phyloP scores from a whole-genome alignment of 257 asterid species.

The Solanum paucissectum region DNA sequence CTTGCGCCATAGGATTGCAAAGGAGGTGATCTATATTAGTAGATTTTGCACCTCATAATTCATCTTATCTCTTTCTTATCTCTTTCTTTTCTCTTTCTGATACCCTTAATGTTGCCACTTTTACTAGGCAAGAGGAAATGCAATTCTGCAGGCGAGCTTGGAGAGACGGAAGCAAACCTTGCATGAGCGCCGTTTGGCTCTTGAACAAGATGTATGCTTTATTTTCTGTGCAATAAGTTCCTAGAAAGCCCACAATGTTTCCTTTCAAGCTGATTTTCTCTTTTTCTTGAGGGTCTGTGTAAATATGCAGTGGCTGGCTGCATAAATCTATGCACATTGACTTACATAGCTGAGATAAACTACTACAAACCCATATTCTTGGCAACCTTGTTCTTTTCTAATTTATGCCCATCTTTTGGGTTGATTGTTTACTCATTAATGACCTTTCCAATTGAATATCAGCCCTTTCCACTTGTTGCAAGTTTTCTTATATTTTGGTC shows the following conservation, averaged over 20 bases:
- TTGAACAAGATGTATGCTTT: conserved; percentile 81
- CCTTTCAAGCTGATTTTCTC: not conserved
- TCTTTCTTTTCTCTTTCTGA: not conserved
- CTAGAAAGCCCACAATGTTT: not conserved
- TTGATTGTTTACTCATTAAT: not conserved
- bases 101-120: not conserved
- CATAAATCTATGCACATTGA: not conserved
- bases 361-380: not conserved
- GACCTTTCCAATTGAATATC: not conserved
- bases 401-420: not conserved
- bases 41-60: not conserved
- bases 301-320: not conserved
- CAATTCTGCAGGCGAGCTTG: conserved; percentile 90
- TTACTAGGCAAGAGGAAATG: conserved; percentile 81
- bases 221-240: not conserved
- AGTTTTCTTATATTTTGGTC: not conserved
- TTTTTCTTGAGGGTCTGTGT: not conserved
- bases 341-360: not conserved
- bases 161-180: conserved; percentile 93
- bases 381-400: not conserved
- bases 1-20: conserved; percentile 83
- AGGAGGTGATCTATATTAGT: conserved; percentile 51
- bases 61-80: not conserved
- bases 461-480: not conserved
- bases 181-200: conserved; percentile 89